Evolutionary conservation across 2,329 filamentous ascomycete species (phyloP).

Genomic region (Chrysoporthe deuterocubensis): DNA sequence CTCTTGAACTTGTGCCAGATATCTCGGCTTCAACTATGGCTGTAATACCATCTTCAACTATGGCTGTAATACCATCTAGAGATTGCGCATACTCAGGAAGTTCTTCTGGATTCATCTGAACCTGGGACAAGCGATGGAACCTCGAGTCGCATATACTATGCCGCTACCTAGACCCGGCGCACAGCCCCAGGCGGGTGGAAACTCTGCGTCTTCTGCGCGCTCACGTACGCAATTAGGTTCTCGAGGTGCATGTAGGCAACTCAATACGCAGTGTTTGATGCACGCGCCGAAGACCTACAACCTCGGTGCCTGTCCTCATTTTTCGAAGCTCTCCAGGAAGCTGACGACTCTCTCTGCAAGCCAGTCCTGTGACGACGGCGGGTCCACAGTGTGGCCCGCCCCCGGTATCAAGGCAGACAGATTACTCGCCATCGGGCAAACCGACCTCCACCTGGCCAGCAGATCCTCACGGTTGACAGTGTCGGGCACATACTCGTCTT

Average conservation of each 20-base stretch:
- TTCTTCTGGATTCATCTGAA: not conserved
- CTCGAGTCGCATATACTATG: too few relatives aligned
- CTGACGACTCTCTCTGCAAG: slow-evolving; percentile 50
- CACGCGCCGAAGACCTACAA: not conserved
- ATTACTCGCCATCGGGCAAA: slow-evolving; percentile 51
- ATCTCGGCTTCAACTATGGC: too few relatives aligned
- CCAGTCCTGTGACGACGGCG: slow-evolving; percentile 52
- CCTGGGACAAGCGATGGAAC: not conserved
- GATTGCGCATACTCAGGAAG: not conserved
- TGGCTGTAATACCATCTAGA: too few relatives aligned
- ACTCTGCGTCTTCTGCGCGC: not conserved
- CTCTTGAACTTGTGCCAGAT: not conserved
- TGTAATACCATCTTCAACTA: too few relatives aligned
- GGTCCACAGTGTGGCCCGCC: slow-evolving; percentile 55
- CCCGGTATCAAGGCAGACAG: slow-evolving; percentile 58
- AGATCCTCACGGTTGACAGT: slow-evolving; percentile 61
- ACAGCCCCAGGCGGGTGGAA: slow-evolving; percentile 3
- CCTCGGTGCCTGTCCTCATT: not conserved
- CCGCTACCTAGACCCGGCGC: not conserved
- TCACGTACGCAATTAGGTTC: not conserved
- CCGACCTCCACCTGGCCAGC: slow-evolving; percentile 59
- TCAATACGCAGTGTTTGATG: not conserved
- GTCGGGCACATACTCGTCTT: slow-evolving; percentile 68
- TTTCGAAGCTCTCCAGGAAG: slow-evolving; percentile 46
- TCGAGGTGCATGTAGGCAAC: not conserved